phyloP scores from a whole-genome alignment of 495 filamentous ascomycete species.

The Podospora sp. region DNA sequence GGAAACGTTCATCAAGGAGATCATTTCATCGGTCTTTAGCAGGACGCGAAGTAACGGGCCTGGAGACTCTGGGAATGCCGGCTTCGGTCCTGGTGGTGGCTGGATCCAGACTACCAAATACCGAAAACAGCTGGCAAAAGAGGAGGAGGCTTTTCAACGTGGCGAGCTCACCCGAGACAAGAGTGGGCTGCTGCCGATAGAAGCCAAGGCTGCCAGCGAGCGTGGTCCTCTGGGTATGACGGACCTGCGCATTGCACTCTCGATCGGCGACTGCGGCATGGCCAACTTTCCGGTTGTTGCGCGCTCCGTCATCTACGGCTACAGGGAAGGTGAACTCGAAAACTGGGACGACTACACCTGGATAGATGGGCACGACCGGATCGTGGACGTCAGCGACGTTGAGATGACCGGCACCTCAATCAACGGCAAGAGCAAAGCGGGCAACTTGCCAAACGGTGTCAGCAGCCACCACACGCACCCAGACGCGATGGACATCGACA shows the following conservation, averaged over 20 bases:
- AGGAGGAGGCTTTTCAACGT: conserved; percentile 67
- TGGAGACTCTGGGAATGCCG: conserved; percentile 54
- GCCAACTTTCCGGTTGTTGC: conserved; percentile 76
- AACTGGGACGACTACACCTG: conserved; percentile 58
- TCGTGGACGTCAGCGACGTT: conserved; percentile 29
- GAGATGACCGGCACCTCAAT: conserved; percentile 37
- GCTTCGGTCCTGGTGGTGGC: conserved; percentile 62
- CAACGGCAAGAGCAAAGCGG: conserved; percentile 4
- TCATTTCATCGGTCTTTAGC: conserved; percentile 74
- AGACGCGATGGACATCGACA: conserved; percentile 68
- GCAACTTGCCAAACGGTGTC: conserved; percentile 42
- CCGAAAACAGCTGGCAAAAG: conserved; percentile 66
- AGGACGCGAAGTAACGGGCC: conserved; percentile 80
- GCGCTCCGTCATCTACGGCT: conserved; percentile 69
- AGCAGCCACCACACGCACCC: conserved; percentile 18
- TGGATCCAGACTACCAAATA: conserved; percentile 82
- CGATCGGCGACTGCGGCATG: conserved; percentile 72
- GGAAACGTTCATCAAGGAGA: conserved; percentile 90
- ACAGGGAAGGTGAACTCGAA: conserved; percentile 76
- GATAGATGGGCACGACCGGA: conserved; percentile 40
- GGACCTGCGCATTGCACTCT: conserved; percentile 75
- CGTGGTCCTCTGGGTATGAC: conserved; percentile 71
- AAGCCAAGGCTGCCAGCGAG: conserved; percentile 68
- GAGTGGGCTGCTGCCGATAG: conserved; percentile 74
- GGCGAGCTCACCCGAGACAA: conserved; percentile 69